Evolutionary conservation across 768 basidiomycete genomes (phyloP), one percentile per base, ranked within the genome.

Genomic region (Mycena leptocephala): DNA sequence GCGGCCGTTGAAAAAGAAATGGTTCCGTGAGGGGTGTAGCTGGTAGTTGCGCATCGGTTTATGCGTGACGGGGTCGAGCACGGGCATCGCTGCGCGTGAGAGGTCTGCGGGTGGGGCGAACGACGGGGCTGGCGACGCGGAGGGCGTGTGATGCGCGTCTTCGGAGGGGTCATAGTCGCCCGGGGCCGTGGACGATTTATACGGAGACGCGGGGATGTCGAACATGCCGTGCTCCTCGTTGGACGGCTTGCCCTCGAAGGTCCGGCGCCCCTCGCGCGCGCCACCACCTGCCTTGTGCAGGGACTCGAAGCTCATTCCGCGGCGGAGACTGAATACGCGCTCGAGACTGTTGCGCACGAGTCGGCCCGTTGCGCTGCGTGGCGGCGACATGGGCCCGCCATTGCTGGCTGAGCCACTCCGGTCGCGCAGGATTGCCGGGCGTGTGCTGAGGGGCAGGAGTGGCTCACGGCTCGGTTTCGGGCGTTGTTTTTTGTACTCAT

Each of bases 401-500:
- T 80, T 67, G 58, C 72, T 78, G 53, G 76, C 78, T 5, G 83
- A 77, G 18, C 79, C 80, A 72, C 76, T 82, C n/a, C 80, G 78
- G 22, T 81, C 81, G 55, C 74, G 78, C 75, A 20, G 84, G 82
- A 24, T 82, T 79, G 28, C 81, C 80, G 46, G 87, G 72, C 24
- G 80, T 59, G 61, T 84, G n/a, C 87, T 85, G 48, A 92, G 84
- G 9, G 95, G 94, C 5, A 96, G 87, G 53, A 96, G 87, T 2
- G 94, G 94, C 76, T 96, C 95, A 35, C 93, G 90, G 81, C 95
- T 95, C 72, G 89, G 90, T 81, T 94, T 95, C 32, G 86, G 80
- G 20, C 87, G 87, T 61, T 87, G 39, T 82, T 83, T 67, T 24
- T 61, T 66, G 68, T 73, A 58, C 6, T 75, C 70, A 26, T 74